phyloP scores from a whole-genome alignment of 2,329 filamentous ascomycete species.

The Fusarium palustre region DNA sequence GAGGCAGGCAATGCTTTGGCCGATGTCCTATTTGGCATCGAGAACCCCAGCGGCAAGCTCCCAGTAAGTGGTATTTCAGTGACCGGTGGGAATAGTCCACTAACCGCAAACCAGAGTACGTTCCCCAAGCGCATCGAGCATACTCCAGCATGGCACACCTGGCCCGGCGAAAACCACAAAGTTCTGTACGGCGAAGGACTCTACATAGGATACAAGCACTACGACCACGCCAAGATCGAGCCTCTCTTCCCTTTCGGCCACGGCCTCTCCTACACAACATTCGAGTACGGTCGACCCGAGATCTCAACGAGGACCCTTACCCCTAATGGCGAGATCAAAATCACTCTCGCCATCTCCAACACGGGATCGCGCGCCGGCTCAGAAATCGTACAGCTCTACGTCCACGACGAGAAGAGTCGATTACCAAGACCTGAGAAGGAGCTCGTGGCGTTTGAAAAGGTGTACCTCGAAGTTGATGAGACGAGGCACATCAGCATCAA shows the following conservation, averaged over 20 bases:
- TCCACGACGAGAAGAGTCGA: constrained; percentile 71
- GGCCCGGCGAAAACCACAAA: constrained; percentile 76
- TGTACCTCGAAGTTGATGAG: constrained; percentile 67
- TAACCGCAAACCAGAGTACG: constrained; percentile 59
- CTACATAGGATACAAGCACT: constrained; percentile 79
- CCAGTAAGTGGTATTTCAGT: constrained; percentile 58
- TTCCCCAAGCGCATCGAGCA: constrained; percentile 74
- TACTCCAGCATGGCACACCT: constrained; percentile 78
- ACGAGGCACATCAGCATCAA: constrained; percentile 61
- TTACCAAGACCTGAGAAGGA: constrained; percentile 77
- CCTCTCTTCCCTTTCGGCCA: constrained; percentile 80
- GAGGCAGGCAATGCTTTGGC: constrained; percentile 77
- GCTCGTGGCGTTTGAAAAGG: constrained; percentile 76
- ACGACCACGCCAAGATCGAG: constrained; percentile 69
- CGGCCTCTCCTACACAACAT: constrained; percentile 78
- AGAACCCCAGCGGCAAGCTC: constrained; percentile 75
- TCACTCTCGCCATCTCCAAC: constrained; percentile 65
- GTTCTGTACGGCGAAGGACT: constrained; percentile 79
- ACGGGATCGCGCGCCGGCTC: constrained; percentile 66
- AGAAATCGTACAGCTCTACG: constrained; percentile 76
- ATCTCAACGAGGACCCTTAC: constrained; percentile 58
- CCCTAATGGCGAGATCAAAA: constrained; percentile 56
- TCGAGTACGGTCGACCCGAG: constrained; percentile 70
- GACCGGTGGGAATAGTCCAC: background rate
- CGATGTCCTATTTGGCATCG: constrained; percentile 75